Conservation (phyloP, 148 eudicot genomes). For the Talinum fruticosum region DNA sequence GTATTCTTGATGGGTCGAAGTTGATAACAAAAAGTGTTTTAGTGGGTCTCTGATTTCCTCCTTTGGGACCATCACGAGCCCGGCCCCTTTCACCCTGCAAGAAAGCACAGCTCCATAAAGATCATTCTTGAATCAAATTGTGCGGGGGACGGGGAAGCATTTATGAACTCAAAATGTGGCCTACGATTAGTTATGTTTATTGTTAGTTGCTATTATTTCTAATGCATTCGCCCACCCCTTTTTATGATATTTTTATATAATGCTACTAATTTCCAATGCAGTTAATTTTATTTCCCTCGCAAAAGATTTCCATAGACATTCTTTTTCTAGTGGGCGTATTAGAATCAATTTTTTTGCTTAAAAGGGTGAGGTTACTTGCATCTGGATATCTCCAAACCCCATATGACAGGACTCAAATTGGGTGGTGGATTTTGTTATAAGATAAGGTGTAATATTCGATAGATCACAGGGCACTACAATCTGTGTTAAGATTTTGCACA, state of each 20-base stretch:
- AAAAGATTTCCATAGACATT: too few species aligned
- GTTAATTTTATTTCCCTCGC: too few species aligned
- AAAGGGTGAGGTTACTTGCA: too few species aligned
- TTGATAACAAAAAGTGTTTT: constrained; percentile 85
- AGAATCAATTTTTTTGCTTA: too few species aligned
- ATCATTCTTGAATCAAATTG: neutral
- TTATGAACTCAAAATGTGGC: neutral
- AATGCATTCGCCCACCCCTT: too few species aligned
- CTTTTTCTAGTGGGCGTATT: too few species aligned
- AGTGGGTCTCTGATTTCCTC: constrained; percentile 64
- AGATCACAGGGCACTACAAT: neutral
- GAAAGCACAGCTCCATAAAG: neutral
- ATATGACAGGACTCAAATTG: too few species aligned
- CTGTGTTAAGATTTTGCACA: neutral
- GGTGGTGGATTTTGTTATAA: too few species aligned
- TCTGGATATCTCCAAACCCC: too few species aligned
- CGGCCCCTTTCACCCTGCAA: constrained; percentile 86
- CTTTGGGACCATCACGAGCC: constrained; percentile 55
- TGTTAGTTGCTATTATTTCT: too few species aligned
- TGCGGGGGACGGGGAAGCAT: neutral
- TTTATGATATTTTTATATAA: too few species aligned
- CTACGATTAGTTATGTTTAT: neutral
- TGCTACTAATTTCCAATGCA: too few species aligned
- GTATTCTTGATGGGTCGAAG: constrained; percentile 67
- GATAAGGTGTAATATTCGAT: neutral